Conservation (phyloP, 768 basidiomycete genomes). For the Amyloporia xantha region DNA sequence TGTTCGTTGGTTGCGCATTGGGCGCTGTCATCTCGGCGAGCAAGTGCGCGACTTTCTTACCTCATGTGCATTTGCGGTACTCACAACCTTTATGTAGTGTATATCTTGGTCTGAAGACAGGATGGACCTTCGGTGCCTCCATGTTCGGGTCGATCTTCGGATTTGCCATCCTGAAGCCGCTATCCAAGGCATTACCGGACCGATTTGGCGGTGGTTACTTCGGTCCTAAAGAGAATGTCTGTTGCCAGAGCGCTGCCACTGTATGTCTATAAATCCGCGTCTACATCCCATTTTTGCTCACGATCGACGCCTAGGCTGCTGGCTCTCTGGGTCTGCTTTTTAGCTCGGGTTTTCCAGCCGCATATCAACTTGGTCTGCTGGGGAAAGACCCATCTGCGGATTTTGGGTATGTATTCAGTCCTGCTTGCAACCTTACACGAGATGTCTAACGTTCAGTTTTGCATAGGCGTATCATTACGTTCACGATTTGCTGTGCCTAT, state of each 20-base stretch:
- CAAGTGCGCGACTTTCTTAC: slow-evolving; percentile 7
- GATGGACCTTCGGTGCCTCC: slow-evolving; percentile 18
- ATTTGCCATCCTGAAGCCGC: slow-evolving; percentile 18
- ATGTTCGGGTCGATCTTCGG: slow-evolving; percentile 19
- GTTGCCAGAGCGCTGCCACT: slow-evolving; percentile 17
- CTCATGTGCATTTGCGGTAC: not conserved
- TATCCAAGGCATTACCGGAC: slow-evolving; percentile 12
- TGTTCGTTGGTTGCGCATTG: slow-evolving; percentile 13
- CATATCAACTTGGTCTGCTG: slow-evolving; percentile 16
- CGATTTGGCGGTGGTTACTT: slow-evolving; percentile 17
- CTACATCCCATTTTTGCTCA: not conserved
- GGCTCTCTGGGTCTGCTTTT: slow-evolving; percentile 17
- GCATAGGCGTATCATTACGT: slow-evolving; percentile 14
- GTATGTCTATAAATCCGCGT: slow-evolving; percentile 1
- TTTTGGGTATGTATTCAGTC: slow-evolving; percentile 9
- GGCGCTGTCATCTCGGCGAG: slow-evolving; percentile 18
- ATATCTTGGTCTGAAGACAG: slow-evolving; percentile 17
- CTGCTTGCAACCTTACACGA: not conserved
- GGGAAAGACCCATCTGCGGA: slow-evolving; percentile 11
- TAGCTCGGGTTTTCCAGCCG: slow-evolving; percentile 17
- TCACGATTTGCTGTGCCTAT: slow-evolving; percentile 19
- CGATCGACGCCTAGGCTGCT: slow-evolving; percentile 10
- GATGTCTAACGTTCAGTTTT: too few relatives aligned
- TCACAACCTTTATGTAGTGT: too few relatives aligned
- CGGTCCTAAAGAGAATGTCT: slow-evolving; percentile 19